Conservation (phyloP, 306 rosid species). For the Sindora glabra region DNA sequence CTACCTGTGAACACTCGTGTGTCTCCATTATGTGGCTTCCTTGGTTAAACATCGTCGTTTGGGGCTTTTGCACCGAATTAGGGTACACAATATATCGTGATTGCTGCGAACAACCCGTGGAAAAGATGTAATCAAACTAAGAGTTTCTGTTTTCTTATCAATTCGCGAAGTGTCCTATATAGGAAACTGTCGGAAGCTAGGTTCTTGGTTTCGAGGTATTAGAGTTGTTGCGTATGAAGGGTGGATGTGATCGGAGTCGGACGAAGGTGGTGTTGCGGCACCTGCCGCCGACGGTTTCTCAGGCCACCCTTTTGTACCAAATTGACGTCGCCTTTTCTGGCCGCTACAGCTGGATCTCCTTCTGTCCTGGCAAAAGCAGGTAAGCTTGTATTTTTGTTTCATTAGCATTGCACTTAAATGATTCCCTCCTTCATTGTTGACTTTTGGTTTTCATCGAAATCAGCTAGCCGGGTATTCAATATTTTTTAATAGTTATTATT, state of each 20-base stretch:
- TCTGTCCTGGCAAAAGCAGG: constrained; percentile 54
- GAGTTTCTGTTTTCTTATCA: neutral
- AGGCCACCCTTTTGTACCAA: constrained; percentile 34
- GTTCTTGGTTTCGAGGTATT: constrained; percentile 13
- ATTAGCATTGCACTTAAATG: too few relatives aligned
- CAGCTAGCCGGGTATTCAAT: neutral
- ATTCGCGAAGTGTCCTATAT: neutral
- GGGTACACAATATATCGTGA: constrained; percentile 23
- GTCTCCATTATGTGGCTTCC: neutral
- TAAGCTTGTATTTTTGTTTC: neutral
- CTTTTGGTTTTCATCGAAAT: neutral
- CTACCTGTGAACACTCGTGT: neutral
- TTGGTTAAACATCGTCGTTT: constrained; percentile 16
- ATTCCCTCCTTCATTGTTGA: neutral
- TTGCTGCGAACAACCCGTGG: constrained; percentile 4
- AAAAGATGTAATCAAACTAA: constrained; percentile 38
- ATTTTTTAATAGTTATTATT: neutral
- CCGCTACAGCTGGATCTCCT: constrained; percentile 61
- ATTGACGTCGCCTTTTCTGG: constrained; percentile 42
- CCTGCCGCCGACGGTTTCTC: constrained; percentile 62
- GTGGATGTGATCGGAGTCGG: constrained; percentile 54
- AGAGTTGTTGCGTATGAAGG: constrained; percentile 28
- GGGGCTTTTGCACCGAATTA: constrained; percentile 29
- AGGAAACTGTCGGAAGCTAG: constrained; percentile 1
- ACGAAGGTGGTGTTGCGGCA: constrained; percentile 74